Conservation (phyloP, 257 asterid genomes). For the Nicotiana attenuata region DNA sequence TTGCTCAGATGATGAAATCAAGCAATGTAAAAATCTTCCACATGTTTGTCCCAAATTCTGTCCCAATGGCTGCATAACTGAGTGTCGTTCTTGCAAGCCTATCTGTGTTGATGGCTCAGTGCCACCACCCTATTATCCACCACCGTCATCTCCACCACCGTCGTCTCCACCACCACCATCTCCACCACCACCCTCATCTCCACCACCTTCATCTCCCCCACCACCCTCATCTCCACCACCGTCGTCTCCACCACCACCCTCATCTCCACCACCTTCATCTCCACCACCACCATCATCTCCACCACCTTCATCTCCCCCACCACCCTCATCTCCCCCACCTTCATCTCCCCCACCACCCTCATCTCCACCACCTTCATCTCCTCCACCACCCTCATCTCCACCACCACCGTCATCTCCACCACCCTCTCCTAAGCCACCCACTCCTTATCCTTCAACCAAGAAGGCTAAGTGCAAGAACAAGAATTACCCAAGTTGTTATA, state of each 20-base stretch:
- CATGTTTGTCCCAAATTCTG: conserved; percentile 51
- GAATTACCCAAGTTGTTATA: not conserved
- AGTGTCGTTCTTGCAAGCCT: conserved; percentile 42
- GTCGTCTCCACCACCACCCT: not conserved
- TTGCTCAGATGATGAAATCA: conserved; percentile 30
- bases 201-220: not conserved
- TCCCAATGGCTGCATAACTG: conserved; percentile 35
- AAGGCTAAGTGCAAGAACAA: not conserved
- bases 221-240: not conserved
- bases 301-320: conserved; percentile 4
- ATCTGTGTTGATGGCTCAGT: conserved; percentile 23
- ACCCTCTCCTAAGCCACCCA: not conserved
- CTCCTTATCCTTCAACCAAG: not conserved
- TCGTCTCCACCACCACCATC: not conserved
- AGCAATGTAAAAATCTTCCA: conserved; percentile 38
- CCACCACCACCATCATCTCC: not conserved
- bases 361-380: not conserved
- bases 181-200: conserved; percentile 4
- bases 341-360: not conserved
- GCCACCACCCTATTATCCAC: conserved; percentile 4
- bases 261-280: conserved; percentile 6
- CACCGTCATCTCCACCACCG: not conserved
- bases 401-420: not conserved
- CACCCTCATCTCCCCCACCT: not conserved
- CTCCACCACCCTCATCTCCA: not conserved